phyloP scores from a whole-genome alignment of 306 rosid genomes.

The Gastrolobium bilobum region DNA sequence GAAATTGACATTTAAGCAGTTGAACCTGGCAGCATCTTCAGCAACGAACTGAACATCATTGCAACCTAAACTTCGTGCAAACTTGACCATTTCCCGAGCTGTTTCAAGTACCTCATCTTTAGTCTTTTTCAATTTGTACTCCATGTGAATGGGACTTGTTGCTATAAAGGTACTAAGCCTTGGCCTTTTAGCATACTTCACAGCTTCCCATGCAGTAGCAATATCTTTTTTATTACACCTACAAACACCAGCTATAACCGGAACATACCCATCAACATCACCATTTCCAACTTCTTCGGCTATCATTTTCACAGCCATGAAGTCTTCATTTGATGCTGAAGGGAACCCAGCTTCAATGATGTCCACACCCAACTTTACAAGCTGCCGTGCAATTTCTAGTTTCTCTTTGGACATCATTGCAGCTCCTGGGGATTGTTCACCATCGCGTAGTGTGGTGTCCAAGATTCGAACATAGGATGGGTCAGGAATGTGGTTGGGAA shows the following conservation, averaged over 20 bases:
- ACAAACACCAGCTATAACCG: conserved; percentile 78
- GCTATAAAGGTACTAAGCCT: conserved; percentile 83
- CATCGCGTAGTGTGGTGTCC: conserved; percentile 97
- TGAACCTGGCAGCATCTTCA: conserved; percentile 92
- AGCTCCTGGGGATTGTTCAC: conserved; percentile 95
- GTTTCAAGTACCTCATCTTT: conserved; percentile 69
- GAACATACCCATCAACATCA: conserved; percentile 67
- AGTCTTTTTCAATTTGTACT: conserved; percentile 75
- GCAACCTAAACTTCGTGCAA: conserved; percentile 84
- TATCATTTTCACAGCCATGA: conserved; percentile 73
- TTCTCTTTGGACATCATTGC: conserved; percentile 75
- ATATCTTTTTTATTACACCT: conserved; percentile 85
- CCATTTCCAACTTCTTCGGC: conserved; percentile 76
- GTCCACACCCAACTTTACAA: conserved; percentile 76
- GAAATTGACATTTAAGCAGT: background rate
- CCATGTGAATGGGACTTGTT: conserved; percentile 84
- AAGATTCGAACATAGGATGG: conserved; percentile 77
- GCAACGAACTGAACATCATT: conserved; percentile 85
- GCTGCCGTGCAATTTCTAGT: conserved; percentile 73
- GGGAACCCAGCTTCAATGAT: conserved; percentile 95
- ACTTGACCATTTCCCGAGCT: conserved; percentile 73
- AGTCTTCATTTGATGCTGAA: conserved; percentile 72
- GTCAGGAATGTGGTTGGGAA: conserved; percentile 75
- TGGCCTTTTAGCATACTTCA: conserved; percentile 76
- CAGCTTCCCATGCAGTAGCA: conserved; percentile 87